A percentile compares a stretch with the other conserved stretches of the same genome.
phyloP scores from a whole-genome alignment of 495 filamentous ascomycete genomes.

The Haplographium delicatum region DNA sequence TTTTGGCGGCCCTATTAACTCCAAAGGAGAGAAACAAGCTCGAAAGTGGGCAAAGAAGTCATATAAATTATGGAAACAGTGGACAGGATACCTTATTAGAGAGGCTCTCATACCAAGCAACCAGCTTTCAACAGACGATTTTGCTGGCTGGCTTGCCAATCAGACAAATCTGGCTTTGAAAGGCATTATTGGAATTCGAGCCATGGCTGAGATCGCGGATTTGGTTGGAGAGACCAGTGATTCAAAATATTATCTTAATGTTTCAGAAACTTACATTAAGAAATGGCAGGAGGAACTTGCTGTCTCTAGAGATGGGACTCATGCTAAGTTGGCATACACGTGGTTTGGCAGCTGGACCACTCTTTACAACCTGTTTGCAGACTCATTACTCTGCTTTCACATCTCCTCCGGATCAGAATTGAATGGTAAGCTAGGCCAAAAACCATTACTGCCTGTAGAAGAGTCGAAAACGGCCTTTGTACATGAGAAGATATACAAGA shows the following conservation, averaged over 20 bases:
- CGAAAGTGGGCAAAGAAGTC: conserved; percentile 49
- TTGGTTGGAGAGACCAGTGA: conserved; percentile 63
- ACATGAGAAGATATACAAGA: conserved; percentile 69
- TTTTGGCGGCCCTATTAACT: conserved; percentile 26
- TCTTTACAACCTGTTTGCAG: conserved; percentile 84
- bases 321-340: conserved; percentile 87
- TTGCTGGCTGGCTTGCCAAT: conserved; percentile 87
- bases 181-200: conserved; percentile 89
- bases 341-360: conserved; percentile 97
- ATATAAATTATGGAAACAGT: conserved; percentile 84
- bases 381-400: conserved; percentile 78
- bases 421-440: conserved; percentile 29
- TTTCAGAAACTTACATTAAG: conserved; percentile 70
- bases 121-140: conserved; percentile 92
- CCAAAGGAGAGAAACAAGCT: conserved; percentile 46
- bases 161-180: conserved; percentile 93
- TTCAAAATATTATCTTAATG: conserved; percentile 57
- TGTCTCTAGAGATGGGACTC: conserved; percentile 73
- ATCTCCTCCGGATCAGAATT: conserved; percentile 31
- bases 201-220: conserved; percentile 80
- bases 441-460: conserved; percentile 32
- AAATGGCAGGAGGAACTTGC: conserved; percentile 75
- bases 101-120: conserved; percentile 79
- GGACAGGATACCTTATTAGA: conserved; percentile 88
- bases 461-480: conserved; percentile 46